Percentiles rank a stretch among this genome's conserved stretches.
These are phyloP conservation scores for Populus hybrid DNA, from an alignment of 441 rosid species.

Conservation along the genomic window DNA sequence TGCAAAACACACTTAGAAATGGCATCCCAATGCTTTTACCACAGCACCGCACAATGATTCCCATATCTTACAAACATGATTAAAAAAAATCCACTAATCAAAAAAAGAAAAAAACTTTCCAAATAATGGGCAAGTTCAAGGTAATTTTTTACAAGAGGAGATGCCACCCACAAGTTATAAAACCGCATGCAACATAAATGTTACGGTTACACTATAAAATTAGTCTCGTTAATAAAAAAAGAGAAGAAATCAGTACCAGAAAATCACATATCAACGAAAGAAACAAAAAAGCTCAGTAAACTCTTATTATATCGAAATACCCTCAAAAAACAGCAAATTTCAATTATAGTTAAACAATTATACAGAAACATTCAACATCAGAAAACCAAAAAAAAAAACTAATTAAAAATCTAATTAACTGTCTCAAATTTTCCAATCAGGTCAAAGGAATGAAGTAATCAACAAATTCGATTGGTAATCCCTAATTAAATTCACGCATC, in stretches of 20 bases:
- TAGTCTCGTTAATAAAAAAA: not conserved
- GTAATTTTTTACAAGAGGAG: not conserved
- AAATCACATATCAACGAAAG: not conserved
- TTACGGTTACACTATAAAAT: not conserved
- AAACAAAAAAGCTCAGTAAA: not conserved
- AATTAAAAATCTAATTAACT: not conserved
- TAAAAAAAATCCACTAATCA: not conserved
- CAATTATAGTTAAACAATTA: not conserved
- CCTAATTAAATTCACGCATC: not conserved
- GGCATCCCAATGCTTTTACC: not conserved
- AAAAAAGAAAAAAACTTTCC: not conserved
- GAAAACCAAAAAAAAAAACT: not conserved
- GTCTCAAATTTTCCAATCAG: not conserved
- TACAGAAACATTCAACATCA: not conserved
- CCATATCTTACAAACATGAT: conserved; percentile 5
- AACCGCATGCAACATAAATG: not conserved
- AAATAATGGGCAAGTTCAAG: not conserved
- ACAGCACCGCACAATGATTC: conserved; percentile 5
- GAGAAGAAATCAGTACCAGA: not conserved
- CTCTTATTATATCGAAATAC: not conserved
- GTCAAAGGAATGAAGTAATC: not conserved
- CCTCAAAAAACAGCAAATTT: not conserved
- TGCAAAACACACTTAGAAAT: not conserved
- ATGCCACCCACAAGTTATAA: not conserved
- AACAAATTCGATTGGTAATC: not conserved